These are phyloP conservation scores for Lepiota venenata DNA, from an alignment of 768 basidiomycete species.

Conservation along the genomic window DNA sequence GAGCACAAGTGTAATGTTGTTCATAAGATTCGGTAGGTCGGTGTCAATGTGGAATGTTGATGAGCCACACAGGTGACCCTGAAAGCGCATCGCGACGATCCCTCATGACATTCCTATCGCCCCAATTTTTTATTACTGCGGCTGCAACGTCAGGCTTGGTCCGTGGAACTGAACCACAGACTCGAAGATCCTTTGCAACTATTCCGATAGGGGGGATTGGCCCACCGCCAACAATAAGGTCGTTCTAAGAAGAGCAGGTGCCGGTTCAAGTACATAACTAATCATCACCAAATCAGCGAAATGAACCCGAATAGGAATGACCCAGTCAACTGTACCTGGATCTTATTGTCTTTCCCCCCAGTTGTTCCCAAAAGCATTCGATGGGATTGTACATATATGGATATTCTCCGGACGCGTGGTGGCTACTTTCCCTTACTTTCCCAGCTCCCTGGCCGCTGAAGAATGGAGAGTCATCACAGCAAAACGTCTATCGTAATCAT, in stretches of 20 bases:
- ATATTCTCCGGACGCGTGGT: not conserved
- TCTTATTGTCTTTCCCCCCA: constrained; percentile 6
- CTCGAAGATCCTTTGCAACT: too few species aligned
- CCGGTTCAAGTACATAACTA: not conserved
- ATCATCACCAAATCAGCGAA: not conserved
- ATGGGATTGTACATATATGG: constrained; percentile 1
- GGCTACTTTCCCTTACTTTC: not conserved
- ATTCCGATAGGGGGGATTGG: too few species aligned
- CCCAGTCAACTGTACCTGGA: not conserved
- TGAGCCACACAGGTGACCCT: too few species aligned
- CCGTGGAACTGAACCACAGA: too few species aligned
- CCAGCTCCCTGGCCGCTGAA: not conserved
- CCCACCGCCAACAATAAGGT: not conserved
- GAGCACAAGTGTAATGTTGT: too few species aligned
- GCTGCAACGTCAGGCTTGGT: too few species aligned
- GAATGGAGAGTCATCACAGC: constrained; percentile 3
- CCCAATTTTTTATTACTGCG: too few species aligned
- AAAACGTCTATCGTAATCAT: too few species aligned
- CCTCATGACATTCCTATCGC: too few species aligned
- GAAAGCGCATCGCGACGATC: too few species aligned
- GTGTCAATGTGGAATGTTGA: too few species aligned
- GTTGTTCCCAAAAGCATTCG: not conserved
- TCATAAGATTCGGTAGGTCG: too few species aligned
- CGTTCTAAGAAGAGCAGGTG: not conserved
- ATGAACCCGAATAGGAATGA: not conserved